These are phyloP conservation scores for Heliocybe sulcata DNA, from an alignment of 1,284 basidiomycete species.

Conservation along the genomic window DNA sequence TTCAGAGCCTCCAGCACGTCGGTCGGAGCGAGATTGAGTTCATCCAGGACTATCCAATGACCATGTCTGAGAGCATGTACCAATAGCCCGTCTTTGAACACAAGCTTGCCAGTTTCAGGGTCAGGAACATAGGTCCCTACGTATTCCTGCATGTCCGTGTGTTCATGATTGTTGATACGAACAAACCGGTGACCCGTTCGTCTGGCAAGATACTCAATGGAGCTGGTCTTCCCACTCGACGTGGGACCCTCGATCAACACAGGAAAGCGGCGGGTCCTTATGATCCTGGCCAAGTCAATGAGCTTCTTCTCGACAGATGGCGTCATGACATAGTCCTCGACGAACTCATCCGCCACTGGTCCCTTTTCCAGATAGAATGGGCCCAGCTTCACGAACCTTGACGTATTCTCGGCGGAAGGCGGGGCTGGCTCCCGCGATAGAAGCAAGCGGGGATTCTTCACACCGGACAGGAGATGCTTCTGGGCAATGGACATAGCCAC, in stretches of 20 bases:
- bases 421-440: conserved; percentile 61
- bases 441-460: conserved; percentile 77
- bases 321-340: conserved; percentile 88
- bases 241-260: conserved; percentile 98
- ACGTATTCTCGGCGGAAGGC: conserved; percentile 39
- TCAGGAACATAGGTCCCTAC: conserved; percentile 96
- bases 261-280: conserved; percentile 86
- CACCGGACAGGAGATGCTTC: conserved; percentile 75
- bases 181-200: conserved; percentile 95
- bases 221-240: conserved; percentile 95
- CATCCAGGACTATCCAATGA: conserved; percentile 98
- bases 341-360: conserved; percentile 51
- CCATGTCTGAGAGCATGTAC: conserved; percentile 90
- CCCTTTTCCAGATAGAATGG: conserved; percentile 89
- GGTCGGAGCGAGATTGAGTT: conserved; percentile 95
- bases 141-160: conserved; percentile 99
- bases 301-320: conserved; percentile 96
- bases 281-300: conserved; percentile 86
- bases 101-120: conserved; percentile 84
- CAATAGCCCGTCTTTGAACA: conserved; percentile 91
- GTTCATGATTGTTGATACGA: conserved; percentile 99
- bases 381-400: conserved; percentile 79
- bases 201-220: conserved; percentile 92
- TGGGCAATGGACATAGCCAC: conserved; percentile 69
- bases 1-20: conserved; percentile 98